Conservation (phyloP, 371 early-diverging fungal genomes). For the Zopfochytrium polystomum region DNA sequence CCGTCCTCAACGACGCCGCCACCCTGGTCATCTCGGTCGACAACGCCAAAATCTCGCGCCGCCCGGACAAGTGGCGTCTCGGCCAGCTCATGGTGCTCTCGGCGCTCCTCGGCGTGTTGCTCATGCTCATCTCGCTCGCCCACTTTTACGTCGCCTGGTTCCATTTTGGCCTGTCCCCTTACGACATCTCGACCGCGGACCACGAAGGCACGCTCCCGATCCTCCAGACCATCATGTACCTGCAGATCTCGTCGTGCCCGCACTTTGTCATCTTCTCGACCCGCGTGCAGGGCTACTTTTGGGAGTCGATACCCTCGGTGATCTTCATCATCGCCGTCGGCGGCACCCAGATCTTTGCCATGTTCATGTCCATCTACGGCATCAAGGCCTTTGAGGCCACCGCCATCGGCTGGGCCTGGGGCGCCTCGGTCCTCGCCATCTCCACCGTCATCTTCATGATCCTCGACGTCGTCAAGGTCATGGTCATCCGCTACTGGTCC, state of each 20-base stretch:
- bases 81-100: conserved; percentile 72
- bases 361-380: conserved; percentile 82
- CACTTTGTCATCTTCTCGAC: conserved; percentile 97
- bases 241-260: conserved; percentile 86
- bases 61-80: conserved; percentile 90
- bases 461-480: conserved; percentile 81
- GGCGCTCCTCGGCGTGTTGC: conserved; percentile 55
- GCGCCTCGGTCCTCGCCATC: conserved; percentile 33
- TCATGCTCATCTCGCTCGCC: conserved; percentile 75
- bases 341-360: conserved; percentile 88
- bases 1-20: conserved; percentile 79
- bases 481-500: conserved; percentile 70
- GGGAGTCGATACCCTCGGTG: conserved; percentile 76
- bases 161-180: conserved; percentile 50
- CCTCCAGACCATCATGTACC: conserved; percentile 71
- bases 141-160: conserved; percentile 75
- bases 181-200: background rate
- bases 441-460: conserved; percentile 59
- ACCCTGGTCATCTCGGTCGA: conserved; percentile 89
- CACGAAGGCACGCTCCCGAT: too few relatives aligned
- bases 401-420: conserved; percentile 42
- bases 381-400: conserved; percentile 30
- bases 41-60: conserved; percentile 79
- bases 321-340: conserved; percentile 76
- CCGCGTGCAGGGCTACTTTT: conserved; percentile 84